phyloP scores from a whole-genome alignment of 139 green algal species.

The Astrephomene gubernaculifera region DNA sequence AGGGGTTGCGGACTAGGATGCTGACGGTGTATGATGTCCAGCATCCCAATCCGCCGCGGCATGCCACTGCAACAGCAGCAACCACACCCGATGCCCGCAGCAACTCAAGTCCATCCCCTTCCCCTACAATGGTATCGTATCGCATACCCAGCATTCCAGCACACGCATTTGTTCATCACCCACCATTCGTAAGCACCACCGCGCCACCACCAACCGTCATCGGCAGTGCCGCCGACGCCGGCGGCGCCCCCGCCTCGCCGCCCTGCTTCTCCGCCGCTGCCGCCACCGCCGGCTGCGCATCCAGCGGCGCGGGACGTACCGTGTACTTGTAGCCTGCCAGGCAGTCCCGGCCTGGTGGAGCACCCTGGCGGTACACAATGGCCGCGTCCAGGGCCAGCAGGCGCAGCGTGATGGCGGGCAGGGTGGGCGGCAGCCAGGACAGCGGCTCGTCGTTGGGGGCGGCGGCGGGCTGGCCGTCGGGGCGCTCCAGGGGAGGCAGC shows the following conservation, averaged over 20 bases:
- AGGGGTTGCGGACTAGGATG: not conserved
- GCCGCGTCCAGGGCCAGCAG: conserved; percentile 76
- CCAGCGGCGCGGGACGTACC: conserved; percentile 20
- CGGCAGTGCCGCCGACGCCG: conserved; percentile 22
- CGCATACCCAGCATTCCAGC: too few species aligned
- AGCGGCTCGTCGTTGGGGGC: conserved; percentile 59
- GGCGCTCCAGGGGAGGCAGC: conserved; percentile 2
- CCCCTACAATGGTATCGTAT: too few species aligned
- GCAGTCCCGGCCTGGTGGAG: not conserved
- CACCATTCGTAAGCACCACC: conserved; percentile 28
- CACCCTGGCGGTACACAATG: conserved; percentile 61
- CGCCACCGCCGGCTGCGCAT: conserved; percentile 12
- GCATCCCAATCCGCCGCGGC: too few species aligned
- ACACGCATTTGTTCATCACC: too few species aligned
- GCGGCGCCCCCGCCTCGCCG: not conserved
- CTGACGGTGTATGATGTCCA: too few species aligned
- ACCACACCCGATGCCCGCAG: too few species aligned
- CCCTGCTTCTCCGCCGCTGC: not conserved
- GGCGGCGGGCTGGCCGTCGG: not conserved
- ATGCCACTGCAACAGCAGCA: too few species aligned
- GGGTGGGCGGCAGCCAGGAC: conserved; percentile 84
- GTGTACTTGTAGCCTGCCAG: conserved; percentile 42
- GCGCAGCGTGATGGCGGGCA: conserved; percentile 73
- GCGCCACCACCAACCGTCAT: conserved; percentile 15
- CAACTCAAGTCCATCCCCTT: too few species aligned